Evolutionary conservation across 2,329 filamentous ascomycete genomes (phyloP).

Genomic region (Chaetomium globosum): DNA sequence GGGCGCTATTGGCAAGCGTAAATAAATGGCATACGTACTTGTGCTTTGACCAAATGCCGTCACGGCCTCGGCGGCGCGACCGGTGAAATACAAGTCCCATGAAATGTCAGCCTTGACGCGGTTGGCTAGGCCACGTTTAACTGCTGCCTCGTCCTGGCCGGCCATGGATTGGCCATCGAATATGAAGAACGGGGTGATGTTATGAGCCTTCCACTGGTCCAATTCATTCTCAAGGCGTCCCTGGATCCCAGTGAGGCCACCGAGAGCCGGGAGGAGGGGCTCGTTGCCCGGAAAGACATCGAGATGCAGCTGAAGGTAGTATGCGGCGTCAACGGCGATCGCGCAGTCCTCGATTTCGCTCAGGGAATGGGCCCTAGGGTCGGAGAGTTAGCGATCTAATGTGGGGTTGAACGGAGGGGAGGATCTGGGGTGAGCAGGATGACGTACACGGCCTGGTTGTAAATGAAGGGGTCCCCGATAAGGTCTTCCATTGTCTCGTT

Average conservation of each 20-base stretch:
- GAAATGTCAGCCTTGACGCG: constrained; percentile 74
- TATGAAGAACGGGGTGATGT: constrained; percentile 81
- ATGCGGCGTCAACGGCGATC: constrained; percentile 84
- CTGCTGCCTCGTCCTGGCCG: constrained; percentile 70
- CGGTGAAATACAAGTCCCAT: constrained; percentile 83
- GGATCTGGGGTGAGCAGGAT: neutral
- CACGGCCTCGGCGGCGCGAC: constrained; percentile 79
- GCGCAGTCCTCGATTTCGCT: constrained; percentile 72
- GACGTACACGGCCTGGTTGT: constrained; percentile 31
- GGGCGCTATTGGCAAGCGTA: too few relatives aligned
- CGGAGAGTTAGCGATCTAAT: constrained; percentile 23
- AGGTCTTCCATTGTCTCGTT: constrained; percentile 32
- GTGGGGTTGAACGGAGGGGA: neutral
- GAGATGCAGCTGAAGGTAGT: constrained; percentile 82
- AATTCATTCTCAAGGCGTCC: constrained; percentile 76
- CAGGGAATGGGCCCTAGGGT: constrained; percentile 60
- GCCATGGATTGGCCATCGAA: constrained; percentile 86
- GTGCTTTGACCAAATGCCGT: constrained; percentile 78
- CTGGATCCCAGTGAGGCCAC: constrained; percentile 80
- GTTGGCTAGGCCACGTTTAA: constrained; percentile 66
- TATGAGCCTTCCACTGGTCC: constrained; percentile 67
- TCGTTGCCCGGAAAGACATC: constrained; percentile 72
- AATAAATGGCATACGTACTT: constrained; percentile 53
- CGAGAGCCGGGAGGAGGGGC: constrained; percentile 85
- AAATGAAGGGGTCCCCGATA: constrained; percentile 29